A percentile compares a stretch with the other conserved stretches of the same genome.
Evolutionary conservation across 192 early-diverging fungal genomes (phyloP).

Genomic region (Chytriomyces sp.): DNA sequence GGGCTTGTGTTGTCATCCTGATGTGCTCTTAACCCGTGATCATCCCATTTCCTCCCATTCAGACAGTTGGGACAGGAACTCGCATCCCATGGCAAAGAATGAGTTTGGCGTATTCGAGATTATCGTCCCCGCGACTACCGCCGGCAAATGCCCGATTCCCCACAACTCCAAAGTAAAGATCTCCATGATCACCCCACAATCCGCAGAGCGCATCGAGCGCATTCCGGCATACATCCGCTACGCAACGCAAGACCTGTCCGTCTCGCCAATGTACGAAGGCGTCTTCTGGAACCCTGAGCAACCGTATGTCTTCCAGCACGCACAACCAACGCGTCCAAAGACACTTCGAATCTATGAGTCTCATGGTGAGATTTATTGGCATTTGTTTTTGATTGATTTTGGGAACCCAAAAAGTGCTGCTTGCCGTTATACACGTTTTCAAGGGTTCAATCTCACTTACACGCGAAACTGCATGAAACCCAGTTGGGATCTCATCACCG

Average conservation of each 20-base stretch:
- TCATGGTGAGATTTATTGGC: conserved; percentile 65
- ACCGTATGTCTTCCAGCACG: conserved; percentile 78
- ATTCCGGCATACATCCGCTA: conserved; percentile 87
- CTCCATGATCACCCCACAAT: conserved; percentile 65
- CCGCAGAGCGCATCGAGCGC: conserved; percentile 80
- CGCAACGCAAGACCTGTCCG: conserved; percentile 81
- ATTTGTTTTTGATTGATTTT: not conserved
- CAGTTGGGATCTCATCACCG: conserved; percentile 89
- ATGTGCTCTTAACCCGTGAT: no score
- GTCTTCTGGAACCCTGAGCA: conserved; percentile 89
- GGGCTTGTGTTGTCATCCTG: no score
- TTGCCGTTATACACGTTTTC: not conserved
- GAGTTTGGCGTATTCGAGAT: conserved; percentile 84
- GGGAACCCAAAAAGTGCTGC: no score
- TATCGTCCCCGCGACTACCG: conserved; percentile 60
- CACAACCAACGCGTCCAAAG: conserved; percentile 64
- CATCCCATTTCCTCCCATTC: not conserved
- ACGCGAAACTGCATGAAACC: no score
- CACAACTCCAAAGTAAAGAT: conserved; percentile 89
- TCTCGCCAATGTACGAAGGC: conserved; percentile 82
- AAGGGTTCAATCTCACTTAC: not conserved
- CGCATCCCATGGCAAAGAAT: conserved; percentile 78
- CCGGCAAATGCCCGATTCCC: conserved; percentile 70
- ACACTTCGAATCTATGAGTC: conserved; percentile 88
- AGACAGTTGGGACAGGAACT: conserved; percentile 82